Evolutionary conservation across 257 asterid species (phyloP).

Genomic region (Scutellaria barbata): DNA sequence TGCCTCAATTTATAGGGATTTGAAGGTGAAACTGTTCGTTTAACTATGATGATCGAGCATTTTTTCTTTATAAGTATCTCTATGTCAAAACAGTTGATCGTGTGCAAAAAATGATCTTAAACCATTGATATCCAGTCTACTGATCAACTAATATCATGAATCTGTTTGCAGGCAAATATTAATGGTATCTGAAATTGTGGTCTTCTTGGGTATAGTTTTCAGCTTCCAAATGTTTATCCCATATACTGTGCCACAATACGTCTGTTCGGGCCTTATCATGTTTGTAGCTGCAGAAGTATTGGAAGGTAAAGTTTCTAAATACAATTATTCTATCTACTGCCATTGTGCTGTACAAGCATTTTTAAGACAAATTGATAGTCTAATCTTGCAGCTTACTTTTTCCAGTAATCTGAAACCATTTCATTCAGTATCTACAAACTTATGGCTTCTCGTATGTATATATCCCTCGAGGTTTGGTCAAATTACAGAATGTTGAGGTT

Average conservation of each 20-base stretch:
- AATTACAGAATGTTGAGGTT: too few relatives aligned
- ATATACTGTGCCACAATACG: conserved; percentile 86
- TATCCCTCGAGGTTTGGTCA: too few relatives aligned
- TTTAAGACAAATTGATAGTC: not conserved
- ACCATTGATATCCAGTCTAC: conserved; percentile 17
- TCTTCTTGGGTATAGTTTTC: conserved; percentile 72
- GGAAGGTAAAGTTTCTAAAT: conserved; percentile 61
- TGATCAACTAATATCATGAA: conserved; percentile 7
- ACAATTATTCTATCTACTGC: not conserved
- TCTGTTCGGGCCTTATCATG: conserved; percentile 78
- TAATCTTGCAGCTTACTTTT: not conserved
- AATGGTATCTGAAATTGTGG: conserved; percentile 85
- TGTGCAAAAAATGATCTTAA: not conserved
- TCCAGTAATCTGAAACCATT: not conserved
- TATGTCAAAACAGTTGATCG: not conserved
- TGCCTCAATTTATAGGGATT: not conserved
- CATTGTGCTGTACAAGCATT: not conserved
- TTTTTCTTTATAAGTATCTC: not conserved
- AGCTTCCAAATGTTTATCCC: conserved; percentile 67
- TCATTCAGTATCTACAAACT: not conserved
- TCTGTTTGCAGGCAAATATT: conserved; percentile 78
- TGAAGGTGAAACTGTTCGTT: too few relatives aligned
- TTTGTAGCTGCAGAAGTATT: conserved; percentile 95
- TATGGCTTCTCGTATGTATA: not conserved
- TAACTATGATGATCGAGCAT: too few relatives aligned